These are phyloP conservation scores for Alopecurus myosuroides DNA, from an alignment of 176 grass and related monocot species.

Conservation along the genomic window DNA sequence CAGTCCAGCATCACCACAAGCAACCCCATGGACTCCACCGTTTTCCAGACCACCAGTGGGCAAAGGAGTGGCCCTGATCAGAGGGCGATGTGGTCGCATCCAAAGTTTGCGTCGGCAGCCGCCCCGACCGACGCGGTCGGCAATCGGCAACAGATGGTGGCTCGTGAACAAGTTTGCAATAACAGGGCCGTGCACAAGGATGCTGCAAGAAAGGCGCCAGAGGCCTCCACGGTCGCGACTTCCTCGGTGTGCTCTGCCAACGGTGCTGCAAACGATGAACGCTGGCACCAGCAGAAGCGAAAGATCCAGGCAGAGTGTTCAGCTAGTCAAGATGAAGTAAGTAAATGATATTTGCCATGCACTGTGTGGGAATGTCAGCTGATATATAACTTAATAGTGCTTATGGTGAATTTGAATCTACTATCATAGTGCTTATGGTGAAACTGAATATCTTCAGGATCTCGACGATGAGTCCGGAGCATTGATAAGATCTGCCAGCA, in stretches of 20 bases:
- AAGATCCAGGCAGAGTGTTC: conserved; percentile 47
- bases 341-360: background rate
- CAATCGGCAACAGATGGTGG: conserved; percentile 25
- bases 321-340: conserved; percentile 54
- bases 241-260: conserved; percentile 52
- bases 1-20: conserved; percentile 21
- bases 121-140: background rate
- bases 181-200: conserved; percentile 1
- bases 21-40: conserved; percentile 32
- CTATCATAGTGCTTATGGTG: background rate
- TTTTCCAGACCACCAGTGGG: conserved; percentile 15
- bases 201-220: conserved; percentile 20
- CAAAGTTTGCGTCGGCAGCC: conserved; percentile 15
- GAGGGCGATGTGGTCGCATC: conserved; percentile 11
- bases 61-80: conserved; percentile 6
- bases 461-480: conserved; percentile 48
- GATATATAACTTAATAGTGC: background rate
- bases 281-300: conserved; percentile 39
- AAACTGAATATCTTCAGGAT: conserved; percentile 30
- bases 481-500: conserved; percentile 30
- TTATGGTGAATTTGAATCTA: background rate
- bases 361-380: background rate
- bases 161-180: background rate
- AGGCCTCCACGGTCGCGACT: background rate
- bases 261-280: conserved; percentile 26